Base-by-base conservation (phyloP, 2,329 filamentous ascomycete genomes). In the Colletotrichum aenigma region DNA sequence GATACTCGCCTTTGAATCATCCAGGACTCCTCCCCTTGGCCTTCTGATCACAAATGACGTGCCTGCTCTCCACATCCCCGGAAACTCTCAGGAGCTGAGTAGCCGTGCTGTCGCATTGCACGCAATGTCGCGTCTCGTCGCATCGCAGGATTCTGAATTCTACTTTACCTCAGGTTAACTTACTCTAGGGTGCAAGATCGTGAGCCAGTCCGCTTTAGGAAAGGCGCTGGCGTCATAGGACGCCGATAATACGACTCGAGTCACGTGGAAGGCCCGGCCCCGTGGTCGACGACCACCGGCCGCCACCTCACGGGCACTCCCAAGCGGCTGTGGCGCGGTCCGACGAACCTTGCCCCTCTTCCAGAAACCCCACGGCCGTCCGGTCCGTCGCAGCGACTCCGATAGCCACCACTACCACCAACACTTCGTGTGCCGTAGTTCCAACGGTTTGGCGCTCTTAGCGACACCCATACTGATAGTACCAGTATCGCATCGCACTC, bases 151-250 rank as follows among this genome's bases (percentile, higher is more conserved):
- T 43, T 56, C 55, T 43, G 30, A 18, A 26, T 9, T 62, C 32
- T n/a, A 15, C 9, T 21, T 21, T 2, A 52, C 43, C 43, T 52
- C 43, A 52, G 43, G 43, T 52, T 24, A 21, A 52, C 43, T 52
- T 52, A 4, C 43, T 52, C 43, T 52, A 52, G 56, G 56, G 62
- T 73, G 70, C 58, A 36, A 61, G 70, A 76, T 76, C 24, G 48
- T 43, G 3, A 5, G 18, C 15, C 30, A 64, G 32, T 30, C 68
- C 65, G 18, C 26, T 65, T 69, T 38, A 16, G 70, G 70, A 36
- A 76, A 69, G 64, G 58, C 65, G 70, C 34, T 60, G 74, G 74
- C 74, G 74, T 76, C 70, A 74, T 76, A 26, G n/a, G 21, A 36
- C 26, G 43, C 32, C 64, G 28, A 76, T 74, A 62, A 65, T 65